Percentiles rank a stretch among this genome's conserved stretches.
Evolutionary conservation across 768 basidiomycete species (phyloP).

Genomic region (Panaeolus cyanescens): DNA sequence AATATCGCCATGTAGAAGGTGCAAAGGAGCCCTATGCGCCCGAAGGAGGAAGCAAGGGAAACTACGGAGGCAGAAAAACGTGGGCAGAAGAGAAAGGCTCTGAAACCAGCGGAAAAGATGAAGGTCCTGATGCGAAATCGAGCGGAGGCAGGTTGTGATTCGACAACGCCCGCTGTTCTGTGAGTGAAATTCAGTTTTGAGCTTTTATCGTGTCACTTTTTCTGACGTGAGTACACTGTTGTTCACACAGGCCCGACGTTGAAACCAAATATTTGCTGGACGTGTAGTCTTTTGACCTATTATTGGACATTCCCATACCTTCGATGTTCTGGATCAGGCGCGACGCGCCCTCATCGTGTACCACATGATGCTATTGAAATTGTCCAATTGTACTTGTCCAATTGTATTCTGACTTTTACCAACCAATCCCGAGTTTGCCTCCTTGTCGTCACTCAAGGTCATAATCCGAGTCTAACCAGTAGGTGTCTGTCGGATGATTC

Average conservation of each 20-base stretch:
- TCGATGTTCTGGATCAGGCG: not conserved
- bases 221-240: not conserved
- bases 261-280: not conserved
- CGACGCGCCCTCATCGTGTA: not conserved
- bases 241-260: not conserved
- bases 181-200: not conserved
- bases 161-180: not conserved
- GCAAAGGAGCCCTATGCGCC: conserved; percentile 32
- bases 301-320: not conserved
- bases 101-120: conserved; percentile 30
- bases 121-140: conserved; percentile 40
- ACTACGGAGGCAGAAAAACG: conserved; percentile 27
- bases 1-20: conserved; percentile 28
- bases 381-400: not conserved
- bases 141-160: conserved; percentile 30
- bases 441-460: not conserved
- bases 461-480: not conserved
- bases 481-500: not conserved
- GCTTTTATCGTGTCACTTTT: conserved; percentile 7
- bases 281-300: not conserved
- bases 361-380: too few species aligned
- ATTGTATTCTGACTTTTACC: not conserved
- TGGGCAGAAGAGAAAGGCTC: conserved; percentile 32
- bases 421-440: not conserved
- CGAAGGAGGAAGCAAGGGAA: conserved; percentile 29